phyloP scores from a whole-genome alignment of 2,329 filamentous ascomycete species.

The Fusarium citri region DNA sequence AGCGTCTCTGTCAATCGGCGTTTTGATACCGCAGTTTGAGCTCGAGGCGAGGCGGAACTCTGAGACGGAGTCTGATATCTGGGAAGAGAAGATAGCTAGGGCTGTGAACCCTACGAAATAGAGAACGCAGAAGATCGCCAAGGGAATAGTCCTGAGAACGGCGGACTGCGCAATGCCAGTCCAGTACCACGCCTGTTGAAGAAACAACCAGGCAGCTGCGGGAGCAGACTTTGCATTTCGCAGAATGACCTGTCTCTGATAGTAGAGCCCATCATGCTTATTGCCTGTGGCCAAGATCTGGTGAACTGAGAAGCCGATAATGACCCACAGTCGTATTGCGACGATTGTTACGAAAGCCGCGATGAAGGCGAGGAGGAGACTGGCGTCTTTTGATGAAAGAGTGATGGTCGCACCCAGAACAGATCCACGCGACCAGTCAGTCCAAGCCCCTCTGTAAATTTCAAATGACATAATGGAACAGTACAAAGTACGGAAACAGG shows the following conservation, averaged over 20 bases:
- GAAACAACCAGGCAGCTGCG: neutral
- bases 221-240: neutral
- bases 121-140: neutral
- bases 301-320: neutral
- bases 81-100: neutral
- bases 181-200: neutral
- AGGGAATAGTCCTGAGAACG: neutral
- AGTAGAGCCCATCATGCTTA: neutral
- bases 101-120: neutral
- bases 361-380: neutral
- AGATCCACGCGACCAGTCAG: neutral
- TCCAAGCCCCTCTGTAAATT: neutral
- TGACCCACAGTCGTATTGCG: neutral
- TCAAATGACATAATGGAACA: neutral
- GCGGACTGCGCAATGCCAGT: fast-evolving
- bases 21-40: neutral
- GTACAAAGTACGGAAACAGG: too few species aligned
- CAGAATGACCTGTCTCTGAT: neutral
- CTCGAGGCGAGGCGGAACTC: neutral
- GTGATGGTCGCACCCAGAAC: neutral
- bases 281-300: neutral
- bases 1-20: neutral
- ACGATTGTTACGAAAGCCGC: neutral
- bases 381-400: neutral
- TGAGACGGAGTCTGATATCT: neutral